Evolutionary conservation across 2,329 filamentous ascomycete species (phyloP), one percentile per base, ranked within the genome.

Genomic region (Botrytis sinoallii): DNA sequence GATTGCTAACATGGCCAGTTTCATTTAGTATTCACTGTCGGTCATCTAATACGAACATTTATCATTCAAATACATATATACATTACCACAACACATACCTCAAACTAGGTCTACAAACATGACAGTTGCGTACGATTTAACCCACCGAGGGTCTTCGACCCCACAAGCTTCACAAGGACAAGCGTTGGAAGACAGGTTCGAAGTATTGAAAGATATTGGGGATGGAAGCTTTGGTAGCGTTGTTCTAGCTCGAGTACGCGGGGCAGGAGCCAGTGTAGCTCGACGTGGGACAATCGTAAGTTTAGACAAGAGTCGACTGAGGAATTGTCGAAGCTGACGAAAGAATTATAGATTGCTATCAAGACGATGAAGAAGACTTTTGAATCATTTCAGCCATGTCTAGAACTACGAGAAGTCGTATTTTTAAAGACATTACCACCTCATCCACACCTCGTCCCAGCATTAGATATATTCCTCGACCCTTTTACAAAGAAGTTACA

Each of bases 341-440:
- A 42, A 52, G 3, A 6, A 57, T 73, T 60, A 72, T 78, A 98
- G 96, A 93, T 99, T 80, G 96, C 96, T 61, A 98, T 99, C 85
- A 99, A 99, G 85, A 98, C 96, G 9, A 99, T 99, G 96, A 99
- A 99, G 88, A 99, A 99, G 89, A 95, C 92, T 0, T 99, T 98
- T 80, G 95, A 98, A 79, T 97, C 93, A 2, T 94, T 98, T 81
- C 85, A 89, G 25, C 92, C 94, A 70, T 99, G 96, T 82, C 85
- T 98, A 76, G 96, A 99, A 83, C 89, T 99, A 71, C 92, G 96
- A 75, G 96, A 99, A 83, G 96, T 99, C 77, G 96, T 99, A 82
- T 99, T 99, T 84, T 86, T 99, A 65, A 91, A 94, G 80, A 95
- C 94, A 18, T 86, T 99, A 25, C 96, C 96, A 3, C 86, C 89